A percentile compares a stretch with the other conserved stretches of the same genome.
Evolutionary conservation across 2,329 filamentous ascomycete genomes (phyloP).

Genomic region (Paecilomyces dactylethromorphus): DNA sequence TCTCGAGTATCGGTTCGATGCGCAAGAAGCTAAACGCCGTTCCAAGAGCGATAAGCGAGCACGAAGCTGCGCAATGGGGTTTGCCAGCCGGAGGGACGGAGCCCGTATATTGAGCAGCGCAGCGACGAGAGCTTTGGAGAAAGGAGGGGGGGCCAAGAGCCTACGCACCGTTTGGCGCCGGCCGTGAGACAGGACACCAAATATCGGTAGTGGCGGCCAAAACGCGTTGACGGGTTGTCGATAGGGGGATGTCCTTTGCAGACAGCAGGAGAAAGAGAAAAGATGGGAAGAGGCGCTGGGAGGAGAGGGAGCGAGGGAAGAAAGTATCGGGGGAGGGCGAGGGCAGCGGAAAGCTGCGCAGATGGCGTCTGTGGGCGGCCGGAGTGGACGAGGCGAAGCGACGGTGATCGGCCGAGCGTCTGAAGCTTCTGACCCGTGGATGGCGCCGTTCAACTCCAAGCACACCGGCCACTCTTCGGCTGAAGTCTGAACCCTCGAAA

Average conservation of each 20-base stretch:
- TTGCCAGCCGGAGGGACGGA: constrained; percentile 9
- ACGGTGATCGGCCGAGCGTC: neutral
- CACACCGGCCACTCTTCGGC: neutral
- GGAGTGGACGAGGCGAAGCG: constrained; percentile 3
- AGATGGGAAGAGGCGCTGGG: constrained; percentile 5
- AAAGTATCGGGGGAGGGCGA: constrained; percentile 7
- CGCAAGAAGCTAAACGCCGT: constrained; percentile 16
- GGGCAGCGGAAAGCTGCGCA: constrained; percentile 10
- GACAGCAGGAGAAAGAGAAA: constrained; percentile 9
- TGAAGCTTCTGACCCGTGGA: neutral
- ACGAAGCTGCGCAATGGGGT: neutral
- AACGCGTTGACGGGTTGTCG: constrained; percentile 22
- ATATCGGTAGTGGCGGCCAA: constrained; percentile 40
- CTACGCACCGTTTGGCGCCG: constrained; percentile 42
- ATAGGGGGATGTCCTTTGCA: constrained; percentile 7
- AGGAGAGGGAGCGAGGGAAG: constrained; percentile 4
- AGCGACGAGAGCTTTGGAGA: constrained; percentile 10
- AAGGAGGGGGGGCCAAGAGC: constrained; percentile 33
- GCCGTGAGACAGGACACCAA: constrained; percentile 41
- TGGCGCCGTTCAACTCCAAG: neutral
- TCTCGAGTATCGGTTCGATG: constrained; percentile 27
- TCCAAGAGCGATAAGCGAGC: constrained; percentile 8
- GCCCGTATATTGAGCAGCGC: constrained; percentile 4
- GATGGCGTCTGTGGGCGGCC: constrained; percentile 10
- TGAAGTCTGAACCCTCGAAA: neutral